These are phyloP conservation scores for Neoarthrinium moseri DNA, from an alignment of 2,329 filamentous ascomycete genomes.

Conservation along the genomic window DNA sequence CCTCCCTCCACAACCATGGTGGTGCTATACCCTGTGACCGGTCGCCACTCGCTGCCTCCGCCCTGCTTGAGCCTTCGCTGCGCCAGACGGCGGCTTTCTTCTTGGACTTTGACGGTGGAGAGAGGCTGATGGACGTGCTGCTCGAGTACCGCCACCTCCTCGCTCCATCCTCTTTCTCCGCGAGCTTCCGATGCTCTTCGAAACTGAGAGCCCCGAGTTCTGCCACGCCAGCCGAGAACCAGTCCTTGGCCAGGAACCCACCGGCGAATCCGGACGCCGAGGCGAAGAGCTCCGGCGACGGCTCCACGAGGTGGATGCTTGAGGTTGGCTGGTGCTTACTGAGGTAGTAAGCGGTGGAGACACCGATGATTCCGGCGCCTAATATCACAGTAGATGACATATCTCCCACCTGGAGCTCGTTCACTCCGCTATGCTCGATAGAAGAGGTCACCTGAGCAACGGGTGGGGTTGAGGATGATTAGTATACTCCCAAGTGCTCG, in stretches of 20 bases:
- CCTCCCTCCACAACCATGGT: conserved; percentile 55
- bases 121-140: conserved; percentile 58
- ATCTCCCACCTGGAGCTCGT: not conserved
- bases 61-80: conserved; percentile 60
- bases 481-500: too few species aligned
- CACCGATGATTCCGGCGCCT: conserved; percentile 69
- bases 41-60: conserved; percentile 44
- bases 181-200: conserved; percentile 64
- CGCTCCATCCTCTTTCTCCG: conserved; percentile 55
- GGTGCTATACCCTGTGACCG: conserved; percentile 39
- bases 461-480: too few species aligned
- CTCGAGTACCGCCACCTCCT: conserved; percentile 48
- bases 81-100: conserved; percentile 63
- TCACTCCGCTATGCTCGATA: too few species aligned
- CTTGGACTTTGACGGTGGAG: conserved; percentile 29
- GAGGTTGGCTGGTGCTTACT: conserved; percentile 43
- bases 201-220: conserved; percentile 68
- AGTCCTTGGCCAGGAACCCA: conserved; percentile 73
- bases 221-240: conserved; percentile 60
- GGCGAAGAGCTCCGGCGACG: conserved; percentile 58
- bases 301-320: conserved; percentile 47
- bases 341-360: conserved; percentile 72
- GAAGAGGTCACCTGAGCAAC: too few species aligned
- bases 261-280: conserved; percentile 74
- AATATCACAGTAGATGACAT: conserved; percentile 62